Percentiles rank a stretch among this genome's conserved stretches.
These are phyloP conservation scores for Amaranthus palmeri DNA, from an alignment of 148 eudicot genomes.

Conservation along the genomic window DNA sequence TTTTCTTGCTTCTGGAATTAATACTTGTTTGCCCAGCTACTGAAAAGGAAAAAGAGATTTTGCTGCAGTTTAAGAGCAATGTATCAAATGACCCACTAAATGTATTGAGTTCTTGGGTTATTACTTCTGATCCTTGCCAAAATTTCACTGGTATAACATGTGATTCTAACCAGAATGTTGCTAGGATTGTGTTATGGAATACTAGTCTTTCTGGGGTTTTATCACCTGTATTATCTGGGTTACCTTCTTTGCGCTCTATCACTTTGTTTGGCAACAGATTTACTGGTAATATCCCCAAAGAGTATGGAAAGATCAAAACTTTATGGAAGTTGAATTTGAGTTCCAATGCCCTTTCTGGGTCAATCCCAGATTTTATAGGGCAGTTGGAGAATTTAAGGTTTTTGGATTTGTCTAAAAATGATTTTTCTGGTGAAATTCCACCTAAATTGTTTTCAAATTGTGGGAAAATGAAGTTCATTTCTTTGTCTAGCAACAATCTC, in stretches of 20 bases:
- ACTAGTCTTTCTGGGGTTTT: conserved; percentile 68
- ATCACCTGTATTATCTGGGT: conserved; percentile 69
- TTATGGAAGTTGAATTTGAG: conserved; percentile 94
- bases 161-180: conserved; percentile 68
- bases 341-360: conserved; percentile 82
- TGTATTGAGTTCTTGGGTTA: conserved; percentile 62
- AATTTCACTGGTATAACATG: conserved; percentile 68
- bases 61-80: conserved; percentile 81
- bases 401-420: conserved; percentile 89
- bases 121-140: conserved; percentile 49
- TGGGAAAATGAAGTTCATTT: conserved; percentile 65
- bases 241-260: conserved; percentile 52
- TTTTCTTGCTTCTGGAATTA: conserved; percentile 32
- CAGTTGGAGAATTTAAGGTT: conserved; percentile 66
- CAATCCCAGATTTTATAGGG: conserved; percentile 80
- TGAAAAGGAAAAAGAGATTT: conserved; percentile 70
- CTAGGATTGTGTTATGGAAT: conserved; percentile 82
- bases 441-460: conserved; percentile 55
- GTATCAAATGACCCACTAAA: conserved; percentile 66
- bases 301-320: conserved; percentile 56
- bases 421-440: conserved; percentile 65
- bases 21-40: conserved; percentile 40
- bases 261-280: conserved; percentile 72
- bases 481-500: conserved; percentile 64
- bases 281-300: conserved; percentile 64